Conservation (phyloP, 768 basidiomycete species). For the Boletellus sp. region DNA sequence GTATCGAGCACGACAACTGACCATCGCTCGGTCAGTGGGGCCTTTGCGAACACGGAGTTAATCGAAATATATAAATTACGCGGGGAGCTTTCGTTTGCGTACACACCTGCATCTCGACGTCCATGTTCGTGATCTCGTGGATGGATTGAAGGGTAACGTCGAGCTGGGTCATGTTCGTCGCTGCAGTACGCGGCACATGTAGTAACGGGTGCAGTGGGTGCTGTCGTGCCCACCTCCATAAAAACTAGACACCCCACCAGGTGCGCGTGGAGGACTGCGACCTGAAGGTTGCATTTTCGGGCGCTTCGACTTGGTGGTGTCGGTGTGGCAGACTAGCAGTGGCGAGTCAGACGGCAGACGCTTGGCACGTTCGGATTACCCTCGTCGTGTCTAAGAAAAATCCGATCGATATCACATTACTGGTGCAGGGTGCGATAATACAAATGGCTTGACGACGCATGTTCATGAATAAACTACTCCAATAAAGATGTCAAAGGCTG, state of each 20-base stretch:
- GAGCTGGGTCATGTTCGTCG: slow-evolving; percentile 8
- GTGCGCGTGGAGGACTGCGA: background rate
- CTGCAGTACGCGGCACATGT: slow-evolving; percentile 3
- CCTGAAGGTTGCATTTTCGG: slow-evolving; percentile 5
- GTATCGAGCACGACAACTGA: slow-evolving; percentile 70
- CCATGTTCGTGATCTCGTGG: slow-evolving; percentile 55
- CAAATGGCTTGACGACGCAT: slow-evolving; percentile 23
- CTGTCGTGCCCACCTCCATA: slow-evolving; percentile 10
- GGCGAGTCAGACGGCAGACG: background rate
- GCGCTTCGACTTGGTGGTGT: background rate
- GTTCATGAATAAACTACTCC: slow-evolving; percentile 31
- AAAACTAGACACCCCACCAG: background rate
- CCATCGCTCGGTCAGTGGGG: slow-evolving; percentile 38
- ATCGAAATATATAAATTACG: background rate
- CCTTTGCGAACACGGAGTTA: slow-evolving; percentile 26
- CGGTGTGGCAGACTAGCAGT: background rate
- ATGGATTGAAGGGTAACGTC: slow-evolving; percentile 48
- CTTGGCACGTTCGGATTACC: too few species aligned
- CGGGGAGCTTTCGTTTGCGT: background rate
- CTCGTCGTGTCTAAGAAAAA: background rate
- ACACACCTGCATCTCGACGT: slow-evolving; percentile 73
- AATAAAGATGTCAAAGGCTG: slow-evolving; percentile 27
- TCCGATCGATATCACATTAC: slow-evolving; percentile 15
- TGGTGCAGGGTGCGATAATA: slow-evolving; percentile 21
- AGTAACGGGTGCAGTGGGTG: background rate